phyloP scores from a whole-genome alignment of 139 green algal species.

The Volvox africanus region DNA sequence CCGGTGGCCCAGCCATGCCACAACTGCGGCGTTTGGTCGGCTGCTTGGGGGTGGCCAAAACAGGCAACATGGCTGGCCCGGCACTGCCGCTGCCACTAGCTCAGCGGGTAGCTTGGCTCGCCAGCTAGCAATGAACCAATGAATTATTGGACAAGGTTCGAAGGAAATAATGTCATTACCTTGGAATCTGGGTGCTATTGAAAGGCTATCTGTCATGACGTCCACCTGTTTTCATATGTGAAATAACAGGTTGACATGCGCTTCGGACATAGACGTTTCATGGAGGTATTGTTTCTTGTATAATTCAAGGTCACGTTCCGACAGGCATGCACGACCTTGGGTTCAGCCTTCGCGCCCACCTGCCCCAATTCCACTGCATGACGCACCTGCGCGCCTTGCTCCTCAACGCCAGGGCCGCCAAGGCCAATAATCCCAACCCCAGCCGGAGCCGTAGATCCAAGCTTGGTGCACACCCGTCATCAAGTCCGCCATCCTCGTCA shows the following conservation, averaged over 20 bases:
- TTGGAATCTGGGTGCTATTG: no score
- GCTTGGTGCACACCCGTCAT: not conserved
- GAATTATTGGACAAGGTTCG: no score
- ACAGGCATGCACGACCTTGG: no score
- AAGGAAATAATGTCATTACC: no score
- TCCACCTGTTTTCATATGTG: no score
- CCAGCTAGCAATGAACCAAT: constrained; percentile 18
- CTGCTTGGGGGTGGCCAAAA: constrained; percentile 37
- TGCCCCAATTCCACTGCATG: not conserved
- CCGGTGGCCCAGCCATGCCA: not conserved
- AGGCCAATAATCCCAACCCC: not conserved
- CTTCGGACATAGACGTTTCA: no score
- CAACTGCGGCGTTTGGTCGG: not conserved
- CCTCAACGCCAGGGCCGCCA: constrained; percentile 34
- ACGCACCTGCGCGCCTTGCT: constrained; percentile 22
- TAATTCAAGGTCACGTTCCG: no score
- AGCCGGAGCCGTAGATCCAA: not conserved
- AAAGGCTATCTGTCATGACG: no score
- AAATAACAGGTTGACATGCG: no score
- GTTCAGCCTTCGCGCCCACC: no score
- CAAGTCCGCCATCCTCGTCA: not conserved
- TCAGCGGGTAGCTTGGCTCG: constrained; percentile 28
- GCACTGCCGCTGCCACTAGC: constrained; percentile 14
- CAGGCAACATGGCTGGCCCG: constrained; percentile 44
- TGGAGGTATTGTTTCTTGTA: no score